Conservation (phyloP, 805 yeast species). For the Jamesozyma jinghongensis region DNA sequence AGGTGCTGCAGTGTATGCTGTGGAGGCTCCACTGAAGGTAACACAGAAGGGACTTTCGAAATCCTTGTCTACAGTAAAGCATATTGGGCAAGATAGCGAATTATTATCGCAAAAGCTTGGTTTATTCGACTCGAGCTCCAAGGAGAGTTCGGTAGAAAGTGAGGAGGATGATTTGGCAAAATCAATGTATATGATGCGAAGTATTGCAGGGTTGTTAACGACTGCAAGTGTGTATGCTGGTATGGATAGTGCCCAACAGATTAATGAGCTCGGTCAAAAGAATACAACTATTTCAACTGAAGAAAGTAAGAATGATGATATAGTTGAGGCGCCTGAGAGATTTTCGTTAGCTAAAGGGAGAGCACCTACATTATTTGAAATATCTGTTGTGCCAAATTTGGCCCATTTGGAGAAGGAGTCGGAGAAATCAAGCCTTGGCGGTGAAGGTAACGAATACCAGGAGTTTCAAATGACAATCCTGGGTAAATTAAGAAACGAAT, state of each 20-base stretch:
- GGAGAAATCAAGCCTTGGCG: not conserved
- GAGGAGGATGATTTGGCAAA: conserved; percentile 28
- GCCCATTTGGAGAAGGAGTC: not conserved
- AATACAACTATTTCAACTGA: not conserved
- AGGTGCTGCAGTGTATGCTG: not conserved
- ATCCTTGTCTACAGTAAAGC: not conserved
- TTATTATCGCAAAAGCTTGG: not conserved
- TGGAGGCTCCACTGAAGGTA: not conserved
- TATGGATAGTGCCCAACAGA: conserved; percentile 21
- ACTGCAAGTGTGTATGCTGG: conserved; percentile 47
- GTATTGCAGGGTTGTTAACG: conserved; percentile 46
- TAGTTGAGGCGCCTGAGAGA: not conserved
- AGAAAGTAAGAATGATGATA: conserved; percentile 6
- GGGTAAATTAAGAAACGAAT: conserved; percentile 12
- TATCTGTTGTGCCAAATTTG: conserved; percentile 10
- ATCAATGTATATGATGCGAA: conserved; percentile 39
- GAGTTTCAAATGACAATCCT: not conserved
- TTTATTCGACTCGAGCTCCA: too few species aligned
- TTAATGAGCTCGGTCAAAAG: conserved; percentile 11
- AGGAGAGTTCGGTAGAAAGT: conserved; percentile 6
- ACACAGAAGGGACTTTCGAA: not conserved
- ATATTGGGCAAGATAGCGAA: not conserved
- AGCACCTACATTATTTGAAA: conserved; percentile 16
- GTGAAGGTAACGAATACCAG: not conserved
- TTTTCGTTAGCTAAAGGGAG: conserved; percentile 1